Evolutionary conservation across 805 yeast species (phyloP), one percentile per base, ranked within the genome.

Genomic region (Candida insectorum): DNA sequence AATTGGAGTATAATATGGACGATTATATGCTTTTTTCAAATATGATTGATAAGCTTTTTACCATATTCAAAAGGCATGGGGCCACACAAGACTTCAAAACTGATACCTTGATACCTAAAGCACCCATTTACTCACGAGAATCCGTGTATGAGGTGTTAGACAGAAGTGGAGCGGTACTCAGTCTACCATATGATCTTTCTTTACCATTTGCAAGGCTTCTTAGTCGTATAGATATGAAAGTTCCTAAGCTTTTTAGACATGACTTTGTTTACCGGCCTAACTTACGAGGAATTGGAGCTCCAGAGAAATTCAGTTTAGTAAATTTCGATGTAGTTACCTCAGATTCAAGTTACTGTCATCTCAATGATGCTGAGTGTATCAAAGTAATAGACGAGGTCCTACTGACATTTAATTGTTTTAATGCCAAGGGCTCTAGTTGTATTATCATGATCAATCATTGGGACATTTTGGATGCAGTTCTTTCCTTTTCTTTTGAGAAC

Each of bases 141-240:
- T 72, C 74, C 30, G 81, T 85, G 0, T 87, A 83, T 45, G 93
- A 89, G 47, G 73, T 93, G 1, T 60, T 93, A 33, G 97, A 91
- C 50, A 71, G 77, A 32, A 80, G 86, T 19, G 99, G 99, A 0
- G 77, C 88, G 0, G 91, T 93, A 3, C 62, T 93, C 21, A 95
- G 89, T 45, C 60, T 93, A 21, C 95, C 96, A 2, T 88, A 84
- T 51, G 98, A 93, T 54, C 66, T 89, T 41, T 85, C 95, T 0
- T 63, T 89, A 21, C 97, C 99, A 0, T 75, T 84, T 65, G 98
- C 98, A 0, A 68, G 97, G 44, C 69, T 78, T 31, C 56, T 93
- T 20, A 88, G 96, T 2, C 76, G 82, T 35, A 65, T 68, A n/a
- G 71, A 69, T 13, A 43, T 69, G 2, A 48, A 56, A 1, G 65